phyloP scores from a whole-genome alignment of 164 flowering plant species.

The Magnolia officinalis region DNA sequence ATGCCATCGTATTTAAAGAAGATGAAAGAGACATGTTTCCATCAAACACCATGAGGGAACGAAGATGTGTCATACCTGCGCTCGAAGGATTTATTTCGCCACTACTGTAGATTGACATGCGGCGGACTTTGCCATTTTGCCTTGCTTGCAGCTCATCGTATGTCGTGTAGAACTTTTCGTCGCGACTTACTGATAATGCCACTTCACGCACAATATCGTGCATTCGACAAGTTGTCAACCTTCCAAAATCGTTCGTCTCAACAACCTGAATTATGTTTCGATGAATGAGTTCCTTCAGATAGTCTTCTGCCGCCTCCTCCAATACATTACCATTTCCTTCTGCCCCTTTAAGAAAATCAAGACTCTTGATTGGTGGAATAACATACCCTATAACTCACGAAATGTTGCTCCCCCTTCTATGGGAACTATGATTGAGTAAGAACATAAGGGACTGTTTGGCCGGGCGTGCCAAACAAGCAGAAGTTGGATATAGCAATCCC shows the following conservation, averaged over 20 bases:
- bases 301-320: background rate
- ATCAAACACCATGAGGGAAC: background rate
- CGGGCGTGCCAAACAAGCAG: no score
- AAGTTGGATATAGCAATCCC: no score
- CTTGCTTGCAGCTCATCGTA: background rate
- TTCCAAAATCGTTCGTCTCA: background rate
- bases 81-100: background rate
- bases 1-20: background rate
- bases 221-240: background rate
- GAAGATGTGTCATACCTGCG: background rate
- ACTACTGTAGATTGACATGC: constrained; percentile 4
- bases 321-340: no score
- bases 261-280: constrained; percentile 8
- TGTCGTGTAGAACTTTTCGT: constrained; percentile 3
- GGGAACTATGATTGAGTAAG: no score
- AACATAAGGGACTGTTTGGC: no score
- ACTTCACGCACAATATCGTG: constrained; percentile 20
- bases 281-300: constrained; percentile 6
- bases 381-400: no score
- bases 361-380: no score
- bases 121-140: background rate
- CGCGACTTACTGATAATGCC: background rate
- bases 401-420: no score
- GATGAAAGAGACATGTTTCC: background rate
- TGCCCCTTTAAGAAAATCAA: no score